phyloP scores from a whole-genome alignment of 306 rosid species.

The Vigna reflexopilosa region DNA sequence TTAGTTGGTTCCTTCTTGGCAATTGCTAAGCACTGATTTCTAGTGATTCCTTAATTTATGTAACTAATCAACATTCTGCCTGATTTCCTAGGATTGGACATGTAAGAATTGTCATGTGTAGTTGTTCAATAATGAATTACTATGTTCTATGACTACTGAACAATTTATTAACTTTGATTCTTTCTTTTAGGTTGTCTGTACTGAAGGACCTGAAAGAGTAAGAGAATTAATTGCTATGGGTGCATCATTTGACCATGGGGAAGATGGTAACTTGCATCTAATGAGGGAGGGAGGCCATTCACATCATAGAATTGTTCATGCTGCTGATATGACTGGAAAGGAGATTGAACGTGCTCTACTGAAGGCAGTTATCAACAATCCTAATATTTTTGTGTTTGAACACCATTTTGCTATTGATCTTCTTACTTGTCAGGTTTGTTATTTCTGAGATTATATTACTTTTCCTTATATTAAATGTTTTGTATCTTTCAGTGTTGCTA shows the following conservation, averaged over 20 bases:
- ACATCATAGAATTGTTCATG: conserved; percentile 88
- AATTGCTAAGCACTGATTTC: neutral
- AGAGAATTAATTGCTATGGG: conserved; percentile 94
- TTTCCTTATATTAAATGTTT: conserved; percentile 5
- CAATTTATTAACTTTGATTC: conserved; percentile 30
- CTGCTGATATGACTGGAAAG: conserved; percentile 97
- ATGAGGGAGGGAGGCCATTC: conserved; percentile 95
- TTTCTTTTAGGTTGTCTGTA: conserved; percentile 86
- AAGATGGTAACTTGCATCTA: conserved; percentile 94
- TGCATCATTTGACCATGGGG: conserved; percentile 89
- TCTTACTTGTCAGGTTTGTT: conserved; percentile 82
- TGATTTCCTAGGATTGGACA: conserved; percentile 21
- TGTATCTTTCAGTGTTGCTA: conserved; percentile 12
- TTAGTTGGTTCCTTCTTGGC: neutral
- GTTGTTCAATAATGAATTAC: conserved; percentile 15
- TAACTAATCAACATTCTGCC: conserved; percentile 5
- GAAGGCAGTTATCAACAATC: conserved; percentile 68
- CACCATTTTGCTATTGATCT: conserved; percentile 96
- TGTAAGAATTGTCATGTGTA: conserved; percentile 10
- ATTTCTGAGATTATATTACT: conserved; percentile 17
- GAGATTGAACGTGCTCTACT: conserved; percentile 89
- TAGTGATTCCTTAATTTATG: conserved; percentile 2
- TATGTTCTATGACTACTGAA: conserved; percentile 22
- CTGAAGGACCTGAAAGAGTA: conserved; percentile 97
- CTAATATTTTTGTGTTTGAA: conserved; percentile 80